Percentiles rank a stretch among this genome's conserved stretches.
phyloP scores from a whole-genome alignment of 192 early-diverging fungal species.

The Rhizophagus clarus region DNA sequence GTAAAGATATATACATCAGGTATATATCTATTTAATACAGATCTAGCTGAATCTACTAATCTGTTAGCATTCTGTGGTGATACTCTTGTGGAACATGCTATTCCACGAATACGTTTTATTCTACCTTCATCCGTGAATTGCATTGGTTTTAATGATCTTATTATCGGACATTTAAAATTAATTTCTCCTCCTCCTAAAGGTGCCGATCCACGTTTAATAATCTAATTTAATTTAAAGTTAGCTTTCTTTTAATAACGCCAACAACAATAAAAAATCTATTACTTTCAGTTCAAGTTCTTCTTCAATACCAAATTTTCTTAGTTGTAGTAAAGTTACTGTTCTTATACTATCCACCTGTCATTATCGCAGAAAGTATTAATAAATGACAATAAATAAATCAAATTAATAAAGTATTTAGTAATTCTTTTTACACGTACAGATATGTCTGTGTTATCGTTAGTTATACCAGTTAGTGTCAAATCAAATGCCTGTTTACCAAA shows the following conservation, averaged over 20 bases:
- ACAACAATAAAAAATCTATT: conserved; percentile 6
- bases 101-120: conserved; percentile 93
- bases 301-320: conserved; percentile 85
- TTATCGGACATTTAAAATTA: conserved; percentile 81
- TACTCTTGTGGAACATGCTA: conserved; percentile 85
- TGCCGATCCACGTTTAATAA: conserved; percentile 84
- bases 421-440: conserved; percentile 63
- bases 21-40: conserved; percentile 88
- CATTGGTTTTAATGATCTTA: conserved; percentile 76
- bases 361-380: background rate
- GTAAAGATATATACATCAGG: conserved; percentile 98
- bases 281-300: conserved; percentile 83
- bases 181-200: conserved; percentile 94
- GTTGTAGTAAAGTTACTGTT: conserved; percentile 84
- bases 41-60: conserved; percentile 83
- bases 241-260: background rate
- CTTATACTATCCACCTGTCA: conserved; percentile 82
- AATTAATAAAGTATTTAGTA: background rate
- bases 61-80: conserved; percentile 96
- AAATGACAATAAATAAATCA: background rate
- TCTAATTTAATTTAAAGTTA: conserved; percentile 46
- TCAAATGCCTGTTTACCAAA: conserved; percentile 88
- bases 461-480: conserved; percentile 87
- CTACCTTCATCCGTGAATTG: conserved; percentile 82
- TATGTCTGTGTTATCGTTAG: conserved; percentile 89